Conservation (phyloP, 2,329 filamentous ascomycete genomes). For the Colletotrichum zoysiae region DNA sequence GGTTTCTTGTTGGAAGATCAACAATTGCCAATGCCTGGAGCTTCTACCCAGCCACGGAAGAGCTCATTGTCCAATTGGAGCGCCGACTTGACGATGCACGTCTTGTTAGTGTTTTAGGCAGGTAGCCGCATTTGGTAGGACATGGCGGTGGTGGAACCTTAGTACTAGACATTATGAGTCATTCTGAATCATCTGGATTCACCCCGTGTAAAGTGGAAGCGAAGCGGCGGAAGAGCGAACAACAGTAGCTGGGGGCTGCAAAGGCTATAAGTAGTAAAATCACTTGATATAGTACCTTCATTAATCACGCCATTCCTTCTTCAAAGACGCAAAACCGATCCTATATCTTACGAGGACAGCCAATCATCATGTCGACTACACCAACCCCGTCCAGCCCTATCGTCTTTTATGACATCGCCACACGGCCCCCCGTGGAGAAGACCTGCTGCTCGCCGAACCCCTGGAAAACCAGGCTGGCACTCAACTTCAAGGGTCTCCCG, state of each 20-base stretch:
- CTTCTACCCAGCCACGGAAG: not conserved
- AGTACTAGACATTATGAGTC: not conserved
- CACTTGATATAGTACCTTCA: not conserved
- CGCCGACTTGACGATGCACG: not conserved
- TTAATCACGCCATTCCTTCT: slow-evolving; percentile 4
- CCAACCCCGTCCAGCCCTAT: slow-evolving; percentile 44
- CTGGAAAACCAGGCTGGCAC: slow-evolving; percentile 52
- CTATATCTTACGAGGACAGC: not conserved
- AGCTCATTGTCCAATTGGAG: not conserved
- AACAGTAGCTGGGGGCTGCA: not conserved
- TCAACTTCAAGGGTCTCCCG: slow-evolving; percentile 56
- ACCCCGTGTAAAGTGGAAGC: not conserved
- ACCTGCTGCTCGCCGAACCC: slow-evolving; percentile 48
- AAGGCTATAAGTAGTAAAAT: not conserved
- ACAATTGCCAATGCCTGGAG: not conserved
- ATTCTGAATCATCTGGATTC: not conserved
- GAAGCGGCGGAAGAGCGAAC: not conserved
- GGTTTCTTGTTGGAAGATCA: not conserved
- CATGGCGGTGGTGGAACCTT: not conserved
- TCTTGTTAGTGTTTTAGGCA: not conserved
- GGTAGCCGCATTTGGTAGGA: not conserved
- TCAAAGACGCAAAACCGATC: not conserved
- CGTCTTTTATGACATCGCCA: slow-evolving; percentile 59
- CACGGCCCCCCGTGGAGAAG: slow-evolving; percentile 48
- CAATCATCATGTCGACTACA: slow-evolving; percentile 32